phyloP scores from a whole-genome alignment of 345 rosid genomes.

The Toxicodendron radicans region DNA sequence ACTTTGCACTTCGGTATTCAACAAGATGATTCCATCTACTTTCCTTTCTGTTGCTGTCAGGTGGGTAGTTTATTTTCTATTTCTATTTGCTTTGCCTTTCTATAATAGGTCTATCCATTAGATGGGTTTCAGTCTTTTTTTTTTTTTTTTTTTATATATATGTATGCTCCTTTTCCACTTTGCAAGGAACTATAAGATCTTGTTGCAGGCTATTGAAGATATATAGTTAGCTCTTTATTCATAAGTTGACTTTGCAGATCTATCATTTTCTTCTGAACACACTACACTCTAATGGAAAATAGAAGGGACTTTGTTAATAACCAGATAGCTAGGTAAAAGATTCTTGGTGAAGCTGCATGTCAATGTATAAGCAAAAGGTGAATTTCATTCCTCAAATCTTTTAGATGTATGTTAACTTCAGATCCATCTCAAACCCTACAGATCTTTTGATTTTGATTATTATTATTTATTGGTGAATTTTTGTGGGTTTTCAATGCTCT shows the following conservation, averaged over 20 bases:
- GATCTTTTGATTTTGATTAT: slow-evolving; percentile 22
- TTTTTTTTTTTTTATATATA: no score
- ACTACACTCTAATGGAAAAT: background rate
- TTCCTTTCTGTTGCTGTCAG: slow-evolving; percentile 28
- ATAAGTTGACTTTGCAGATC: slow-evolving; percentile 36
- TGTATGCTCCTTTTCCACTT: background rate
- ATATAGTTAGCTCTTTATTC: background rate
- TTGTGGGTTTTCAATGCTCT: slow-evolving; percentile 12
- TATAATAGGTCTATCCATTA: background rate
- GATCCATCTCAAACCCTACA: slow-evolving; percentile 18
- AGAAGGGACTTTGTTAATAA: background rate
- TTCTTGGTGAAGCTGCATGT: background rate
- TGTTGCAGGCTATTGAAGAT: slow-evolving; percentile 1
- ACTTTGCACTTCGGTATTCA: slow-evolving; percentile 4
- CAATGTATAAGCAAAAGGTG: background rate
- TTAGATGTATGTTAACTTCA: slow-evolving; percentile 8
- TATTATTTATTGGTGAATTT: background rate
- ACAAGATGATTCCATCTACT: background rate
- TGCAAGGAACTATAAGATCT: slow-evolving; percentile 18
- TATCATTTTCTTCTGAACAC: slow-evolving; percentile 30
- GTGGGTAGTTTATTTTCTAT: slow-evolving; percentile 21
- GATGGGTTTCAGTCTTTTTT: slow-evolving; percentile 8
- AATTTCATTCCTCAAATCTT: background rate
- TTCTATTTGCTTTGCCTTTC: background rate
- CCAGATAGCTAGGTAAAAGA: background rate